Conservation (phyloP, 495 filamentous ascomycete genomes). For the Talaromyces liani region DNA sequence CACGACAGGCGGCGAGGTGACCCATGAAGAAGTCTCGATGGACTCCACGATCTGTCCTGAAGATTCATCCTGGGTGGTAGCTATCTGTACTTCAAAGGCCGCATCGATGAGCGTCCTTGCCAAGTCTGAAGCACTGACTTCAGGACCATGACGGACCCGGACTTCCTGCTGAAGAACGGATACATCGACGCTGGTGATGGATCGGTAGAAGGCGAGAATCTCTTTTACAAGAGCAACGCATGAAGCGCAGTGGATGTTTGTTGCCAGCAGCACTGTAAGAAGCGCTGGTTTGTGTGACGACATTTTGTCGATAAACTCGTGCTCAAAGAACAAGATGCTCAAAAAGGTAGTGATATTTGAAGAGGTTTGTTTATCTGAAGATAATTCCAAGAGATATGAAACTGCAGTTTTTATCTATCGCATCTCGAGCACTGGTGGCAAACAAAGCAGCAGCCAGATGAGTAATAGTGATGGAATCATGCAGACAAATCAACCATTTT, state of each 20-base stretch:
- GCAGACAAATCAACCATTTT: neutral
- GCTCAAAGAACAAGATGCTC: neutral
- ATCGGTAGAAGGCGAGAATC: constrained; percentile 26
- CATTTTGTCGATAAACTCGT: constrained; percentile 7
- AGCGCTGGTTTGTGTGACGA: neutral
- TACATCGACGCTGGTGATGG: constrained; percentile 31
- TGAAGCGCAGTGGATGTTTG: constrained; percentile 48
- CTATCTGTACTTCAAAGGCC: constrained; percentile 43
- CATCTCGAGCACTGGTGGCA: constrained; percentile 5
- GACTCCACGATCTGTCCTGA: constrained; percentile 2
- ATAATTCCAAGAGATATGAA: neutral
- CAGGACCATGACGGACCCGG: constrained; percentile 27
- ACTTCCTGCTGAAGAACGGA: constrained; percentile 40
- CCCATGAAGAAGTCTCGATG: constrained; percentile 4
- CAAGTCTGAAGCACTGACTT: constrained; percentile 24
- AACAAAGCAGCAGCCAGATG: neutral
- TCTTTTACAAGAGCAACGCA: constrained; percentile 42
- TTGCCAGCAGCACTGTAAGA: constrained; percentile 37
- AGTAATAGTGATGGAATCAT: neutral
- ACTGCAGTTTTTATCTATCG: constrained; percentile 5
- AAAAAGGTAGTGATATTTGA: neutral
- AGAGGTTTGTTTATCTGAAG: constrained; percentile 1
- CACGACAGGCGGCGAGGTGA: neutral
- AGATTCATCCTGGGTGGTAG: constrained; percentile 30
- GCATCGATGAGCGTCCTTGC: constrained; percentile 36